Conservation (phyloP, 495 filamentous ascomycete species). For the Neurospora sp. region DNA sequence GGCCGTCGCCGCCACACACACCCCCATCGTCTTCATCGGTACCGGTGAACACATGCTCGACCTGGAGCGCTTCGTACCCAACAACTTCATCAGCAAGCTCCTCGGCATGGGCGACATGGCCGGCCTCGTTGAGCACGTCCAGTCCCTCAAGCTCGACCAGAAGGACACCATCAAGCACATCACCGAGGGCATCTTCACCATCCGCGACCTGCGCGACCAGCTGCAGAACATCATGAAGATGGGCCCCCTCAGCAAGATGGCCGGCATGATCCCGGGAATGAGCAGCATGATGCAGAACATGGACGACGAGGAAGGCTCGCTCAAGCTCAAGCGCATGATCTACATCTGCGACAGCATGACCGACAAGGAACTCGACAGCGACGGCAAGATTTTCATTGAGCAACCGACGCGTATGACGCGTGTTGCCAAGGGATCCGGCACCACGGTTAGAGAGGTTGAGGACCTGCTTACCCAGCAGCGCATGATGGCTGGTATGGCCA, state of each 20-base stretch:
- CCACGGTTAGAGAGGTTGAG: conserved; percentile 88
- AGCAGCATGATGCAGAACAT: conserved; percentile 86
- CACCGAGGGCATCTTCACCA: conserved; percentile 87
- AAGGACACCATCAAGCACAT: conserved; percentile 99
- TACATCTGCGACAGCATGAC: conserved; percentile 99
- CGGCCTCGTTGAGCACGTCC: conserved; percentile 92
- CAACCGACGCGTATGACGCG: conserved; percentile 92
- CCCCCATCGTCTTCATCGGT: conserved; percentile 94
- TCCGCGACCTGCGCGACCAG: conserved; percentile 92
- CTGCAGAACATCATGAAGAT: conserved; percentile 99
- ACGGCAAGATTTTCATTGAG: conserved; percentile 88
- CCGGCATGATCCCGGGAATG: conserved; percentile 96
- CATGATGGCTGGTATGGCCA: conserved; percentile 99
- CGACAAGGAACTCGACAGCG: conserved; percentile 81
- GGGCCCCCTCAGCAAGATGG: conserved; percentile 94
- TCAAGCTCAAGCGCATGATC: conserved; percentile 95
- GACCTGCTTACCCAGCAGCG: conserved; percentile 94
- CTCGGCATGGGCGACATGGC: conserved; percentile 97
- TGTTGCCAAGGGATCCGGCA: conserved; percentile 81
- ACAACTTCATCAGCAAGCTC: conserved; percentile 82
- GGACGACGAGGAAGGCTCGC: conserved; percentile 88
- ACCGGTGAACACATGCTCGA: conserved; percentile 97
- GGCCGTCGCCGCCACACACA: conserved; percentile 93
- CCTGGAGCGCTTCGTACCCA: conserved; percentile 82
- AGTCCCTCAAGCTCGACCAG: conserved; percentile 91